These are phyloP conservation scores for Saccharomycopsis phalli DNA, from an alignment of 1,139 yeast genomes.

Conservation along the genomic window DNA sequence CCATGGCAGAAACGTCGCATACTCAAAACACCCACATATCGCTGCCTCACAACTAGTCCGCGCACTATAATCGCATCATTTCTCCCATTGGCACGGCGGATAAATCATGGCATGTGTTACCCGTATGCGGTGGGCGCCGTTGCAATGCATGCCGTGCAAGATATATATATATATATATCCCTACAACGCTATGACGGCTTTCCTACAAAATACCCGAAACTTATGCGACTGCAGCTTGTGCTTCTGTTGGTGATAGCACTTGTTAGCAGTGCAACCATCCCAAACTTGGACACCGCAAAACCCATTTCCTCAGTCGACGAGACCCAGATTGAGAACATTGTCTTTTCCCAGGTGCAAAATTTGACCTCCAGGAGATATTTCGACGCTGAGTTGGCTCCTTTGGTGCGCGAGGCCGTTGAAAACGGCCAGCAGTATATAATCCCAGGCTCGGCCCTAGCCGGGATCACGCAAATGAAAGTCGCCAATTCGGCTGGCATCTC, in stretches of 20 bases:
- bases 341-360: constrained; percentile 9
- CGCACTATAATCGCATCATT: no score
- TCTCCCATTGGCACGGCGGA: no score
- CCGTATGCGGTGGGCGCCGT: no score
- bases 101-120: no score
- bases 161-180: background rate
- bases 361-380: constrained; percentile 14
- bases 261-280: background rate
- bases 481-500: constrained; percentile 1
- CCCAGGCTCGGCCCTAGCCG: background rate
- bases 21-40: no score
- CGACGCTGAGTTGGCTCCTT: constrained; percentile 10
- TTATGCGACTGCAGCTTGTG: no score
- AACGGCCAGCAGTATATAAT: constrained; percentile 1
- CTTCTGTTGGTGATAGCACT: background rate
- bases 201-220: no score
- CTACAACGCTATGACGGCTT: background rate
- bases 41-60: no score
- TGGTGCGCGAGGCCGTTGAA: constrained; percentile 3
- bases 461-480: background rate
- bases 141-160: no score
- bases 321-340: background rate
- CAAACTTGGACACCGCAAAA: constrained; percentile 1
- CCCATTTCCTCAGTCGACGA: constrained; percentile 8
- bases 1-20: no score